These are phyloP conservation scores for Alternaria novae-zelandiae DNA, from an alignment of 2,329 filamentous ascomycete species.

Conservation along the genomic window DNA sequence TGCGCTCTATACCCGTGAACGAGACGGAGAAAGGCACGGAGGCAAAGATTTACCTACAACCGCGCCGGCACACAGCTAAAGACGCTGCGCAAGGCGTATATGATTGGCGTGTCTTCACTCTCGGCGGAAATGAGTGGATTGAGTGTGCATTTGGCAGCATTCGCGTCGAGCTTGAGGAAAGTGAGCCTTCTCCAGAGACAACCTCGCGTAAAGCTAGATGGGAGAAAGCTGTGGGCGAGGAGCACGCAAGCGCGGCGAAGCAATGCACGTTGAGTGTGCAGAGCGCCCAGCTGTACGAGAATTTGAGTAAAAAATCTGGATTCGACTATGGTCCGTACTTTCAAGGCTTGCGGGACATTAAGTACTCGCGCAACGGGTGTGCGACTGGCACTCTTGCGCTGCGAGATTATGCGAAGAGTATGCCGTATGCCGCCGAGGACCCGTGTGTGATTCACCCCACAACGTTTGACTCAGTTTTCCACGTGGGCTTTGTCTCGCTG, in stretches of 20 bases:
- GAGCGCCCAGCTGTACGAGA: slow-evolving; percentile 13
- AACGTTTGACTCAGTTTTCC: slow-evolving; percentile 7
- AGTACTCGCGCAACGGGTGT: slow-evolving; percentile 7
- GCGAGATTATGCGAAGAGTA: slow-evolving; percentile 2
- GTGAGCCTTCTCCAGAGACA: slow-evolving; percentile 1
- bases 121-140: slow-evolving; percentile 8
- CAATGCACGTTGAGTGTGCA: slow-evolving; percentile 10
- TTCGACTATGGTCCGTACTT: slow-evolving; percentile 19
- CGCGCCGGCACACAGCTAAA: slow-evolving; percentile 11
- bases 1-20: slow-evolving; percentile 14
- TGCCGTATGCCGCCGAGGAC: slow-evolving; percentile 6
- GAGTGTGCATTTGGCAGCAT: slow-evolving; percentile 12
- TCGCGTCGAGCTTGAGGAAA: slow-evolving; percentile 11
- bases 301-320: neutral
- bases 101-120: slow-evolving; percentile 10
- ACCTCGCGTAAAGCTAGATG: slow-evolving; percentile 2
- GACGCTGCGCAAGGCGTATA: slow-evolving; percentile 9
- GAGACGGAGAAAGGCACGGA: slow-evolving; percentile 9
- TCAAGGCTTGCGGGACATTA: slow-evolving; percentile 12
- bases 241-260: neutral
- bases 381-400: slow-evolving; percentile 7
- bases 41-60: slow-evolving; percentile 8
- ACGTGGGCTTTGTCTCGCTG: slow-evolving; percentile 7
- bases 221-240: neutral
- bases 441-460: slow-evolving; percentile 8